Base-by-base conservation (phyloP, 352 stramenopile species). In the Pythium insidiosum region DNA sequence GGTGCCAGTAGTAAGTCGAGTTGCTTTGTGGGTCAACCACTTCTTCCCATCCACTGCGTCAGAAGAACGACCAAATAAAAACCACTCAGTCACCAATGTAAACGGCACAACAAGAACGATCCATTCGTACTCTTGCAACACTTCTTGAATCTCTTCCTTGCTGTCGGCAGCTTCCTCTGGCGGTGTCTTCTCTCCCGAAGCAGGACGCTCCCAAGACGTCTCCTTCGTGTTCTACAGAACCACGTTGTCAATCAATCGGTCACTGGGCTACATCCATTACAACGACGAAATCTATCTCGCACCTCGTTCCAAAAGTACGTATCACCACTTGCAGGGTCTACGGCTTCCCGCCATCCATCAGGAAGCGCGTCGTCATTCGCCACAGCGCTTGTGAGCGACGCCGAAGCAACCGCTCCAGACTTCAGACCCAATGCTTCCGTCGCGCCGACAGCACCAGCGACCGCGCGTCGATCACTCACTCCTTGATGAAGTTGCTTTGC, bases 261-360 rank as follows among this genome's bases (percentile, higher is more conserved):
- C 6, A 40, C 18, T 21, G n/a, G n/a, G n/a, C n/a, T n/a, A 48
- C 19, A 20, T 48, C 21, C 28, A 43, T 9, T 33, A 7, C 12
- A n/a, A n/a, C n/a, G n/a, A n/a, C n/a, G n/a, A n/a, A n/a, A n/a
- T n/a, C n/a, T n/a, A n/a, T n/a, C n/a, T n/a, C n/a, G n/a, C 23
- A 88, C 79, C 66, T 92, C 62, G 37, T 89, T 88, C 74, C 76
- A 92, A 48, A 80, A 92, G 58, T 92, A 92, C 36, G 35, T 51
- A 12, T 88, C 70, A 4, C 76, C 70, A 4, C 63, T 75, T 1
- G 34, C 35, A 3, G 71, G 53, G 42, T 89, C 79, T 13, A 61
- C 25, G 1, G 73, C 54, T 36, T 72, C 52, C n/a, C 69, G 66
- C 76, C 79, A 92, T 16, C 56, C 71, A n/a, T 54, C 29, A 2